Percentiles rank a stretch among this genome's conserved stretches.
phyloP scores from a whole-genome alignment of 164 flowering plant genomes.

The Pachysandra terminalis region DNA sequence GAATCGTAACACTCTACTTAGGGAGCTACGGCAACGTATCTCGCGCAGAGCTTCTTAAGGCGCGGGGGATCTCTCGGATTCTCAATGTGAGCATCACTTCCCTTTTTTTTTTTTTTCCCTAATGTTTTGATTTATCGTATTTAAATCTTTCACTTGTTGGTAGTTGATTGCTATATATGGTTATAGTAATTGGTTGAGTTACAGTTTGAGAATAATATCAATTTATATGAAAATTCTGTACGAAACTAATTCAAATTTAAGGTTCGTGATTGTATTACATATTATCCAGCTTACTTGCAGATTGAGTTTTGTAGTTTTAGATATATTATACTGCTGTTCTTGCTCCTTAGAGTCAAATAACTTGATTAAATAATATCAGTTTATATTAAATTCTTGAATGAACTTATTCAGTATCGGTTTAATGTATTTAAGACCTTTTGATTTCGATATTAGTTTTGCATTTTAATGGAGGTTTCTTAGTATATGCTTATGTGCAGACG shows the following conservation, averaged over 20 bases:
- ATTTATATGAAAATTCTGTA: background rate
- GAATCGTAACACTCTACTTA: too few species aligned
- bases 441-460: too few species aligned
- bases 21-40: slow-evolving; percentile 98
- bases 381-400: too few species aligned
- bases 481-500: too few species aligned
- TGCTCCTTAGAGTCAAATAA: background rate
- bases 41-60: slow-evolving; percentile 78
- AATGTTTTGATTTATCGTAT: background rate
- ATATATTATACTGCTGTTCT: too few species aligned
- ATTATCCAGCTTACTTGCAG: background rate
- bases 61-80: slow-evolving; percentile 81
- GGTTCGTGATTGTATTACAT: background rate
- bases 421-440: too few species aligned
- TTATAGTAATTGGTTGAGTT: background rate
- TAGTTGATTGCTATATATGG: background rate
- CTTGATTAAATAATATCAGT: background rate
- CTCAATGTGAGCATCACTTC: slow-evolving; percentile 61
- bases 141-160: background rate
- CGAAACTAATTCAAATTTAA: too few species aligned
- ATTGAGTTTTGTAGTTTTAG: background rate
- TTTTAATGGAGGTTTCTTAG: too few species aligned
- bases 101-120: background rate
- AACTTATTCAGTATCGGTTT: too few species aligned
- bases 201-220: too few species aligned